Evolutionary conservation across 345 rosid species (phyloP).

Genomic region (Rhizophora apiculata): DNA sequence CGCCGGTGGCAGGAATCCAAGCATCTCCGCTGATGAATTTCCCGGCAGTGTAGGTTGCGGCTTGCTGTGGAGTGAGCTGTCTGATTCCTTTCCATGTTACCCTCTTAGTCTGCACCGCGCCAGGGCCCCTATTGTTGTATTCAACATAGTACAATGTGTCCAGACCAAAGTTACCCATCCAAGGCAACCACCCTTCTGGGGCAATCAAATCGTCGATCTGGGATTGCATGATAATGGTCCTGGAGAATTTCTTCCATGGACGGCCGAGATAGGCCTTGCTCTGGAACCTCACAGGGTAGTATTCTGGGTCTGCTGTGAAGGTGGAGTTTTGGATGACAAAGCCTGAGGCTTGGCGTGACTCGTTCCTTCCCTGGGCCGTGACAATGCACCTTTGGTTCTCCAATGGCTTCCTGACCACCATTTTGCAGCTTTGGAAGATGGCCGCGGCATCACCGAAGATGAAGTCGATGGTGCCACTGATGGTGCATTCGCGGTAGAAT

Average conservation of each 20-base stretch:
- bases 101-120: constrained; percentile 39
- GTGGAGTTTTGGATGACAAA: constrained; percentile 61
- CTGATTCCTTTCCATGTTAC: constrained; percentile 59
- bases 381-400: constrained; percentile 46
- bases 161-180: constrained; percentile 44
- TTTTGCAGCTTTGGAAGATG: constrained; percentile 59
- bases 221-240: constrained; percentile 56
- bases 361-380: constrained; percentile 63
- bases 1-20: constrained; percentile 50
- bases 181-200: constrained; percentile 61
- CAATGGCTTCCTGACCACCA: constrained; percentile 51
- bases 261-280: constrained; percentile 67
- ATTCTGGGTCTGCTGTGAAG: constrained; percentile 41
- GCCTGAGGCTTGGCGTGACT: constrained; percentile 42
- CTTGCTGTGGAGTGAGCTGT: constrained; percentile 24
- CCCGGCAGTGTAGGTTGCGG: constrained; percentile 28
- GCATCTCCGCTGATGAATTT: constrained; percentile 37
- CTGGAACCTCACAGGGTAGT: constrained; percentile 27
- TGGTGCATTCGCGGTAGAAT: constrained; percentile 27
- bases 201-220: constrained; percentile 47
- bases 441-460: constrained; percentile 58
- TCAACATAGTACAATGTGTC: constrained; percentile 61
- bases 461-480: constrained; percentile 38
- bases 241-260: constrained; percentile 61
- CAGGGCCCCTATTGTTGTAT: constrained; percentile 55